These are phyloP conservation scores for Kodamaea kakaduensis DNA, from an alignment of 805 yeast genomes.

Conservation along the genomic window DNA sequence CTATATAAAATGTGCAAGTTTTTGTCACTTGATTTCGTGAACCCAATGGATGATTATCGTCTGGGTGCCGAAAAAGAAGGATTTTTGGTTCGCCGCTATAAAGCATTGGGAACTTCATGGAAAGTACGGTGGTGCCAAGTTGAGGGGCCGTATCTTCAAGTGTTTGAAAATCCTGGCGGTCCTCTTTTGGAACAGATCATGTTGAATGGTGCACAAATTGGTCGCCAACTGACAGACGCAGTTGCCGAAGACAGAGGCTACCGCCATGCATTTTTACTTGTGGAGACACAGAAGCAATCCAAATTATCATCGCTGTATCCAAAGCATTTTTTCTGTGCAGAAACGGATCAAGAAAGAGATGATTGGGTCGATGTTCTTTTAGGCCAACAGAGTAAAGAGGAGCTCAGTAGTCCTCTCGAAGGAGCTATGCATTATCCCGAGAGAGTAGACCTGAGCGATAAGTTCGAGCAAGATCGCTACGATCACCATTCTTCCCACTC, in stretches of 20 bases:
- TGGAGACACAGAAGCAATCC: conserved; percentile 41
- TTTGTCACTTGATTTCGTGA: conserved; percentile 62
- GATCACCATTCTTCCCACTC: not conserved
- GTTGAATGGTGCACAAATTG: conserved; percentile 51
- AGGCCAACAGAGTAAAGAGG: not conserved
- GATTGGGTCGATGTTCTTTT: conserved; percentile 55
- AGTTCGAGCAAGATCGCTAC: too few relatives aligned
- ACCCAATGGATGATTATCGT: conserved; percentile 51
- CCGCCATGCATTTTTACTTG: conserved; percentile 57
- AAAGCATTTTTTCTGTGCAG: conserved; percentile 71
- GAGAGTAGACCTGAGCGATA: too few relatives aligned
- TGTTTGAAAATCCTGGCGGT: conserved; percentile 58
- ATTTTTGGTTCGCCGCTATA: conserved; percentile 56
- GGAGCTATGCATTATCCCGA: too few relatives aligned
- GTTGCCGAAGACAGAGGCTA: conserved; percentile 47
- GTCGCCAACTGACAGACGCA: conserved; percentile 43
- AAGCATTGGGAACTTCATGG: conserved; percentile 64
- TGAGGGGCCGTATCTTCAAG: conserved; percentile 53
- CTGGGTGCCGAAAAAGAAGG: conserved; percentile 62
- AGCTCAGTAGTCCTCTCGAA: not conserved
- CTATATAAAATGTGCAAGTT: conserved; percentile 56
- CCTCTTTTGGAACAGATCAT: conserved; percentile 48
- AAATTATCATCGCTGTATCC: conserved; percentile 34
- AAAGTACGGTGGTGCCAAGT: conserved; percentile 65
- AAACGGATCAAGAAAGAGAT: conserved; percentile 72